These are phyloP conservation scores for Conticribra guillardii DNA, from an alignment of 108 stramenopile genomes.

Conservation along the genomic window DNA sequence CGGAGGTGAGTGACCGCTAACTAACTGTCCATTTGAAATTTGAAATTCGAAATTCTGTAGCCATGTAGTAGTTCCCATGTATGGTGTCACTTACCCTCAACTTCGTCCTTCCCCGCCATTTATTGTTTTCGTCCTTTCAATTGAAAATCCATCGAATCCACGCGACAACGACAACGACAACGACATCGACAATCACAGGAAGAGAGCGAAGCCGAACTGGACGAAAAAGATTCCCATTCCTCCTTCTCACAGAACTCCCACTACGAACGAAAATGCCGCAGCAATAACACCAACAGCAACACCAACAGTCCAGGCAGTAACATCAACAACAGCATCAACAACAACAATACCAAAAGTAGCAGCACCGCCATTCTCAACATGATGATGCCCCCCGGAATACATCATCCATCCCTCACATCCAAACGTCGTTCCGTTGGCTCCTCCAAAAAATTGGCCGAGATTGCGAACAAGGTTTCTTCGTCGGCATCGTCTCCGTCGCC, in stretches of 20 bases:
- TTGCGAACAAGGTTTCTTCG: conserved; percentile 29
- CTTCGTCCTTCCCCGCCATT: too few relatives aligned
- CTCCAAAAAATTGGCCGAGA: conserved; percentile 22
- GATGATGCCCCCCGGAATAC: neutral
- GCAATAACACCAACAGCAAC: neutral
- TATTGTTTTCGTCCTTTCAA: too few relatives aligned
- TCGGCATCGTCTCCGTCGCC: neutral
- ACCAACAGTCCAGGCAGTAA: neutral
- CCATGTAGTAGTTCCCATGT: too few relatives aligned
- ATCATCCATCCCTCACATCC: neutral
- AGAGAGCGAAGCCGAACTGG: conserved; percentile 49
- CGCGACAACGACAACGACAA: too few relatives aligned
- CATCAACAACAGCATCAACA: conserved; percentile 13
- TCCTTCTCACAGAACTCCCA: conserved; percentile 8
- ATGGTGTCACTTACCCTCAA: too few relatives aligned
- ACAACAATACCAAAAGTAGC: neutral
- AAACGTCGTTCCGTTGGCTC: conserved; percentile 1
- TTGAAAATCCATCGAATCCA: too few relatives aligned
- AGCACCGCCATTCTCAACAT: neutral
- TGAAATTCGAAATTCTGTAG: too few relatives aligned
- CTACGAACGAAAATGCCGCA: neutral
- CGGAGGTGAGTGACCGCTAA: conserved; percentile 9
- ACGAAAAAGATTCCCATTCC: conserved; percentile 50
- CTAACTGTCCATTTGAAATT: too few relatives aligned
- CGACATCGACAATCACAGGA: too few relatives aligned